Percentiles rank a stretch among this genome's conserved stretches.
Conservation (phyloP, 768 basidiomycete genomes). For the Leucocoprinus sp. region DNA sequence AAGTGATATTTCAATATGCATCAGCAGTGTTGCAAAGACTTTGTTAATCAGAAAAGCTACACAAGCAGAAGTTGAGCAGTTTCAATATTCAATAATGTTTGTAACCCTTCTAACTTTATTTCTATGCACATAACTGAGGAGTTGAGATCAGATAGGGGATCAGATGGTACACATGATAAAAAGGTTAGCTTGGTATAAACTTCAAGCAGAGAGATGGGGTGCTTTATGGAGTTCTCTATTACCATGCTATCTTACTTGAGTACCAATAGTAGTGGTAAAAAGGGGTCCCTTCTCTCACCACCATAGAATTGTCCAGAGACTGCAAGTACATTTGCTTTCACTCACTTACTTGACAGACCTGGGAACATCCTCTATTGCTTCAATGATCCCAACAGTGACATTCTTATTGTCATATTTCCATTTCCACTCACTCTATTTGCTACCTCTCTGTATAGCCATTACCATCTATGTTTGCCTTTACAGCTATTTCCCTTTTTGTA, state of each 20-base stretch:
- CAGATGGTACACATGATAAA: conserved; percentile 28
- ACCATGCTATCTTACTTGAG: conserved; percentile 18
- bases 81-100: conserved; percentile 28
- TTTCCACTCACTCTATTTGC: too few relatives aligned
- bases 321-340: too few relatives aligned
- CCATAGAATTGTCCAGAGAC: too few relatives aligned
- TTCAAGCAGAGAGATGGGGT: conserved; percentile 23
- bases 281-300: conserved; percentile 33
- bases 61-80: conserved; percentile 64
- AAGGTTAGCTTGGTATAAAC: conserved; percentile 36
- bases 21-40: conserved; percentile 82
- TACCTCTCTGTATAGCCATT: too few relatives aligned
- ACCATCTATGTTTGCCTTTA: too few relatives aligned
- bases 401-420: too few relatives aligned
- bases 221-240: conserved; percentile 28
- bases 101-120: conserved; percentile 28
- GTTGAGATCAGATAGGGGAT: conserved; percentile 21
- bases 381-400: too few relatives aligned
- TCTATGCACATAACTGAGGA: conserved; percentile 48
- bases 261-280: conserved; percentile 17
- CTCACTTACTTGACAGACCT: too few relatives aligned
- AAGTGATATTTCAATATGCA: conserved; percentile 79
- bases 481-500: too few relatives aligned
- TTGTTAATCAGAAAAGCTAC: conserved; percentile 74
- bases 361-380: too few relatives aligned